Evolutionary conservation across 2,329 filamentous ascomycete species (phyloP).

Genomic region (Cladophialophora exuberans): DNA sequence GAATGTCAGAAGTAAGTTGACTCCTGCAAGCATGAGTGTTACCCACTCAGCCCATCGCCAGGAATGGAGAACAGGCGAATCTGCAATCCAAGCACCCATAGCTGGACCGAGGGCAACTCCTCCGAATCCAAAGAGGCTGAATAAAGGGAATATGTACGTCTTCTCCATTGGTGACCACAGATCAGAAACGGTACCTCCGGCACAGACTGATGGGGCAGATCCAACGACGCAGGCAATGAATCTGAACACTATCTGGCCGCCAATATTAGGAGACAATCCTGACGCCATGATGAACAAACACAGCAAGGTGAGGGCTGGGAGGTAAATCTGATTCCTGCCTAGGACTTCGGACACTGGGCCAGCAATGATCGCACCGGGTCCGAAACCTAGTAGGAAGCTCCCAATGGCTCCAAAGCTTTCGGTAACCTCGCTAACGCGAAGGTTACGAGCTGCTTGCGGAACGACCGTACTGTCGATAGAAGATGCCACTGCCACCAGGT

Average conservation of each 20-base stretch:
- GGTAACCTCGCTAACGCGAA: slow-evolving; percentile 49
- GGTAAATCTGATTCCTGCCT: slow-evolving; percentile 55
- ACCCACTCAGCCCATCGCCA: slow-evolving; percentile 56
- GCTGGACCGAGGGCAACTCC: slow-evolving; percentile 42
- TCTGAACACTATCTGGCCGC: slow-evolving; percentile 52
- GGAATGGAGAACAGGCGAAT: slow-evolving; percentile 39
- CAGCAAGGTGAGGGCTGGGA: slow-evolving; percentile 52
- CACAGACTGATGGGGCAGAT: slow-evolving; percentile 51
- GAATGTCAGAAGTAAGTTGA: slow-evolving; percentile 40
- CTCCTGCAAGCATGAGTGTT: slow-evolving; percentile 42
- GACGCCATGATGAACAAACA: slow-evolving; percentile 54
- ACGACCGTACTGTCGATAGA: slow-evolving; percentile 54
- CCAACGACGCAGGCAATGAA: slow-evolving; percentile 56
- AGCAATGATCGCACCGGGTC: slow-evolving; percentile 56
- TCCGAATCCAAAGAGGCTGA: slow-evolving; percentile 48
- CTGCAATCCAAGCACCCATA: slow-evolving; percentile 49
- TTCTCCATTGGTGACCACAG: slow-evolving; percentile 53
- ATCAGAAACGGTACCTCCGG: slow-evolving; percentile 52
- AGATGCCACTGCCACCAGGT: slow-evolving; percentile 54
- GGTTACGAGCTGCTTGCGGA: slow-evolving; percentile 42
- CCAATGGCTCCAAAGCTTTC: slow-evolving; percentile 49
- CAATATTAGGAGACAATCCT: slow-evolving; percentile 52
- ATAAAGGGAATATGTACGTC: slow-evolving; percentile 55
- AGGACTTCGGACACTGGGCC: slow-evolving; percentile 53
- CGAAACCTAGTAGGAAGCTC: slow-evolving; percentile 47